Percentiles rank a stretch among this genome's conserved stretches.
Conservation (phyloP, 2,329 filamentous ascomycete genomes). For the Dothideomycetes sp. region DNA sequence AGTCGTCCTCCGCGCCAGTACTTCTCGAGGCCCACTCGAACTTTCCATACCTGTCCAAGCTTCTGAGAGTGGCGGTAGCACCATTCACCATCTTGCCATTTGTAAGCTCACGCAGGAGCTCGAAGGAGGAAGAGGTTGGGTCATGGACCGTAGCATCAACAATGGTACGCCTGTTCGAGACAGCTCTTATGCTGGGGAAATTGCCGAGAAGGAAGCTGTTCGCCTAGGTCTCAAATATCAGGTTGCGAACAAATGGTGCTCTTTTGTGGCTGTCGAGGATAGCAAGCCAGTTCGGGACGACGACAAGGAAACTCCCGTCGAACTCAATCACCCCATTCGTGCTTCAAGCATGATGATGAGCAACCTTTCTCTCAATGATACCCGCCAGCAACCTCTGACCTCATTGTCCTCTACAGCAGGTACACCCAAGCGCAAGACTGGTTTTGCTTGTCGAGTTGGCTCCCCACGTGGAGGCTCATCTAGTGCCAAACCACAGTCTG, state of each 20-base stretch:
- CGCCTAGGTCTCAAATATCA: slow-evolving; percentile 55
- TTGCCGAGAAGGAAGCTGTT: slow-evolving; percentile 57
- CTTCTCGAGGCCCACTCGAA: slow-evolving; percentile 46
- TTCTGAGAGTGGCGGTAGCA: slow-evolving; percentile 36
- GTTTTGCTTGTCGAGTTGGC: too few species aligned
- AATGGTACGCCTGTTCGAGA: slow-evolving; percentile 41
- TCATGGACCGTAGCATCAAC: slow-evolving; percentile 27
- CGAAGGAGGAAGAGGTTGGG: slow-evolving; percentile 59
- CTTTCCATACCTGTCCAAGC: slow-evolving; percentile 53
- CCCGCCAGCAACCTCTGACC: too few species aligned
- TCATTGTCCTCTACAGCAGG: too few species aligned
- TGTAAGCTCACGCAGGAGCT: slow-evolving; percentile 58
- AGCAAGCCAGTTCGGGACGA: too few species aligned
- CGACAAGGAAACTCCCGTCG: too few species aligned
- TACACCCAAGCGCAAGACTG: too few species aligned
- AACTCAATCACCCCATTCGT: too few species aligned
- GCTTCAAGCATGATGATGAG: too few species aligned
- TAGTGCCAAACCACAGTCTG: too few species aligned
- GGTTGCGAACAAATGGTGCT: slow-evolving; percentile 59
- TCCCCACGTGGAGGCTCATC: too few species aligned
- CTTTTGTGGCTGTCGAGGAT: slow-evolving; percentile 56
- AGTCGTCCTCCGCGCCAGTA: slow-evolving; percentile 48
- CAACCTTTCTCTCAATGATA: too few species aligned
- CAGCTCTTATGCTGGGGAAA: slow-evolving; percentile 26
- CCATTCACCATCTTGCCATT: slow-evolving; percentile 60